A percentile compares a stretch with the other conserved stretches of the same genome.
phyloP scores from a whole-genome alignment of 257 asterid genomes.

The Jaltomata sinuosa region DNA sequence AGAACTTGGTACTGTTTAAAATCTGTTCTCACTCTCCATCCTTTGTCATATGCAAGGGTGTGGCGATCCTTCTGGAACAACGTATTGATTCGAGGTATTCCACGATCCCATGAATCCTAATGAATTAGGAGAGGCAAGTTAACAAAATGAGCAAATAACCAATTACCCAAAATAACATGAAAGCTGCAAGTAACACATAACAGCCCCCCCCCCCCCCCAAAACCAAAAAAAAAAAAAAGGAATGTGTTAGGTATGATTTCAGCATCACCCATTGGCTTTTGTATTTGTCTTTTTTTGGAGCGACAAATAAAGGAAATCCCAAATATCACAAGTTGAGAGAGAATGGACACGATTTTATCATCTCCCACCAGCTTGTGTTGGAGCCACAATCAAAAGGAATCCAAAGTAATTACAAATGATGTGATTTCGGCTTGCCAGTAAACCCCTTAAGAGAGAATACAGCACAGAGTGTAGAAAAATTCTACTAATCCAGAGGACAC shows the following conservation, averaged over 20 bases:
- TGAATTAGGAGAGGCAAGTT: background rate
- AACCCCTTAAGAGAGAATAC: background rate
- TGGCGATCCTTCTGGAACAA: constrained; percentile 98
- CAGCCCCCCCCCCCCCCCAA: accelerated
- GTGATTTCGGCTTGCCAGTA: background rate
- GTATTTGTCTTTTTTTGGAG: background rate
- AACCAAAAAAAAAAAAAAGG: accelerated
- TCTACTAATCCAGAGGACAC: background rate
- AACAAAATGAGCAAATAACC: background rate
- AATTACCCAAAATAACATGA: background rate
- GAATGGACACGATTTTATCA: background rate
- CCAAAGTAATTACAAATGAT: background rate
- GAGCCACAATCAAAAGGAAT: background rate
- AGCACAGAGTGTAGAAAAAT: background rate
- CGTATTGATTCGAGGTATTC: constrained; percentile 97
- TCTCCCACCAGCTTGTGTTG: background rate
- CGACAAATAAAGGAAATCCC: background rate
- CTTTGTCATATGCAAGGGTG: constrained; percentile 99
- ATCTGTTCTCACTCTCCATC: constrained; percentile 98
- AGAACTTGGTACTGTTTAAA: constrained; percentile 98
- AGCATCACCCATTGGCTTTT: background rate
- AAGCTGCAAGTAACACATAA: background rate
- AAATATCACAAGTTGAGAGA: background rate
- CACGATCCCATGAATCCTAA: constrained; percentile 99
- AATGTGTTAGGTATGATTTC: background rate